Conservation (phyloP, 2,329 filamentous ascomycete species). For the Alternaria viburni region DNA sequence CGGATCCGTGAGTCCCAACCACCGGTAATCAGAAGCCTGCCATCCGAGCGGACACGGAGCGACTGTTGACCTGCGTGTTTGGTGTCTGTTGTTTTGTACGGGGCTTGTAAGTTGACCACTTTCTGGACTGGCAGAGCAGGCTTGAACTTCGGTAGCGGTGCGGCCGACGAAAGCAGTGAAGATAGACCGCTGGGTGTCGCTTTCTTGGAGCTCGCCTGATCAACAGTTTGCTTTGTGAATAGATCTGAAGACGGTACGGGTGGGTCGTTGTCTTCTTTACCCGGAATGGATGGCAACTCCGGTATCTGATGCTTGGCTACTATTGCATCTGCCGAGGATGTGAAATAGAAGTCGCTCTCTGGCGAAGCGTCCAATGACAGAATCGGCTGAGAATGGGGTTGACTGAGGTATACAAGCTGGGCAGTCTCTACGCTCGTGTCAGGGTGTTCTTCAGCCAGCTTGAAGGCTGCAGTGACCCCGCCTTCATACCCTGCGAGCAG, state of each 20-base stretch:
- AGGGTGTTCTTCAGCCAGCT: slow-evolving; percentile 51
- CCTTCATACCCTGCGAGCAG: slow-evolving; percentile 85
- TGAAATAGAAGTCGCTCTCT: slow-evolving; percentile 67
- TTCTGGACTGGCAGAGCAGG: slow-evolving; percentile 8
- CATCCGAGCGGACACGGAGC: slow-evolving; percentile 77
- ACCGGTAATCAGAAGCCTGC: slow-evolving; percentile 82
- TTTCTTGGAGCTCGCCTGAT: background rate
- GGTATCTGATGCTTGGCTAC: slow-evolving; percentile 78
- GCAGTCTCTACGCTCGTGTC: slow-evolving; percentile 35
- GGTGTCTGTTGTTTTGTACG: slow-evolving; percentile 70
- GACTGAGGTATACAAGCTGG: slow-evolving; percentile 66
- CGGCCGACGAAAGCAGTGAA: slow-evolving; percentile 29
- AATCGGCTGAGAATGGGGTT: slow-evolving; percentile 79
- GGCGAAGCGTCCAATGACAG: slow-evolving; percentile 64
- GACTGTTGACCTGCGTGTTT: slow-evolving; percentile 91
- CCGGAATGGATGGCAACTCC: slow-evolving; percentile 9
- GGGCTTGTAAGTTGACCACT: slow-evolving; percentile 48
- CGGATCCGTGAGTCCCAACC: slow-evolving; percentile 88
- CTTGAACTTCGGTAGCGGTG: slow-evolving; percentile 10
- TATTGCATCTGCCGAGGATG: slow-evolving; percentile 81
- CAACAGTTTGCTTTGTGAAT: slow-evolving; percentile 25
- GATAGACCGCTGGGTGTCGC: slow-evolving; percentile 26
- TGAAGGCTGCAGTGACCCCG: slow-evolving; percentile 73
- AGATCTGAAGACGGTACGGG: slow-evolving; percentile 7
- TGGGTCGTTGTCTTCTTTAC: background rate